phyloP scores from a whole-genome alignment of 441 rosid species.

The Rhodomyrtus psidioides region DNA sequence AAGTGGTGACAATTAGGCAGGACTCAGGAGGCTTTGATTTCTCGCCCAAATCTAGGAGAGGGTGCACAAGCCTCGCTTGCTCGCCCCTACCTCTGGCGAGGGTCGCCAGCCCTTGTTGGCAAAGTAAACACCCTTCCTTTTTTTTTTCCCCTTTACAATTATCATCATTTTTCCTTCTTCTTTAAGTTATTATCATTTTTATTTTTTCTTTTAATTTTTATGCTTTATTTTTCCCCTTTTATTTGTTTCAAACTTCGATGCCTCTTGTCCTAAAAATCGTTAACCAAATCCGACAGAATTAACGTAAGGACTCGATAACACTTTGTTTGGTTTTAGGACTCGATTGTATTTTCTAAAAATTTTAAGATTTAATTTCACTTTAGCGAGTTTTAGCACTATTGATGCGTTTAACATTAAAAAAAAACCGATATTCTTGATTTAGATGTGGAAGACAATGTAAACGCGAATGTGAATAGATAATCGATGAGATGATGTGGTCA shows the following conservation, averaged over 20 bases:
- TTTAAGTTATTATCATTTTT: too few relatives aligned
- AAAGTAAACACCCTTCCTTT: neutral
- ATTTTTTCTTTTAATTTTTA: too few relatives aligned
- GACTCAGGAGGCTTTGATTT: neutral
- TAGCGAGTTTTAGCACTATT: neutral
- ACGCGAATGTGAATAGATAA: neutral
- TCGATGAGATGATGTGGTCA: neutral
- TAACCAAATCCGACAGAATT: neutral
- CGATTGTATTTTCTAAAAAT: neutral
- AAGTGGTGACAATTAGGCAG: too few relatives aligned
- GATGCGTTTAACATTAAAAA: too few relatives aligned
- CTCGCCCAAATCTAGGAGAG: neutral
- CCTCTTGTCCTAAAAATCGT: neutral
- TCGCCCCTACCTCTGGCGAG: neutral
- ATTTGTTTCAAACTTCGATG: too few relatives aligned
- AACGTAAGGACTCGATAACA: neutral
- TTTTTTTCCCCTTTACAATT: too few relatives aligned
- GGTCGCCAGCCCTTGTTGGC: neutral
- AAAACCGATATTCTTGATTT: too few relatives aligned
- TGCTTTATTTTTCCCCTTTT: neutral
- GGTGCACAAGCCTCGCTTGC: neutral
- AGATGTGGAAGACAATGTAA: neutral
- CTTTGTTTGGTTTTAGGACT: neutral
- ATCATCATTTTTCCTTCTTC: neutral
- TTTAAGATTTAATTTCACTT: too few relatives aligned